Conservation (phyloP, 805 yeast genomes). For the Candida morakotiae region DNA sequence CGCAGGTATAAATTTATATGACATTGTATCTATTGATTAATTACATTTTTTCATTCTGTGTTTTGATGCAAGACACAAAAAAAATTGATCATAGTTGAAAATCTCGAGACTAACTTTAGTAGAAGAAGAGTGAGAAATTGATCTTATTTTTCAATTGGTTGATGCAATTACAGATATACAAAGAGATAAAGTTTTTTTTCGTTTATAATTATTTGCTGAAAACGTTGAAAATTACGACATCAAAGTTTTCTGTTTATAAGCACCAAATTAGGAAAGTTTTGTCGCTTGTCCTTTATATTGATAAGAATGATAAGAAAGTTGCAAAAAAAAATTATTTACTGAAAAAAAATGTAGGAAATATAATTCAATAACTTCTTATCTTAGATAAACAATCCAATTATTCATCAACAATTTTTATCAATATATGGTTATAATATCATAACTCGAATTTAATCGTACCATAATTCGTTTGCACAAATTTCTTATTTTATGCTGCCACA, state of each 20-base stretch:
- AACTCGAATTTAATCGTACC: background rate
- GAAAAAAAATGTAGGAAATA: too few relatives aligned
- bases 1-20: background rate
- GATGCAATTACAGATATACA: too few relatives aligned
- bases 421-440: background rate
- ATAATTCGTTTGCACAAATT: background rate
- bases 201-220: too few relatives aligned
- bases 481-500: conserved; percentile 4
- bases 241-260: background rate
- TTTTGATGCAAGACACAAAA: background rate
- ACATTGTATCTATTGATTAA: background rate
- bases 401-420: background rate
- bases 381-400: background rate
- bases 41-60: background rate
- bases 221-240: too few relatives aligned
- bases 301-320: background rate
- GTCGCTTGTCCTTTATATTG: background rate
- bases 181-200: too few relatives aligned
- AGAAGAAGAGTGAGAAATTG: too few relatives aligned
- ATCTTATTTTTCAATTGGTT: too few relatives aligned
- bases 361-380: too few relatives aligned
- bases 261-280: background rate
- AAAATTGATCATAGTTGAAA: background rate
- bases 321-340: too few relatives aligned
- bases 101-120: too few relatives aligned